Percentiles rank a stretch among this genome's conserved stretches.
These are phyloP conservation scores for Tuber indicum DNA, from an alignment of 495 filamentous ascomycete species.

Conservation along the genomic window DNA sequence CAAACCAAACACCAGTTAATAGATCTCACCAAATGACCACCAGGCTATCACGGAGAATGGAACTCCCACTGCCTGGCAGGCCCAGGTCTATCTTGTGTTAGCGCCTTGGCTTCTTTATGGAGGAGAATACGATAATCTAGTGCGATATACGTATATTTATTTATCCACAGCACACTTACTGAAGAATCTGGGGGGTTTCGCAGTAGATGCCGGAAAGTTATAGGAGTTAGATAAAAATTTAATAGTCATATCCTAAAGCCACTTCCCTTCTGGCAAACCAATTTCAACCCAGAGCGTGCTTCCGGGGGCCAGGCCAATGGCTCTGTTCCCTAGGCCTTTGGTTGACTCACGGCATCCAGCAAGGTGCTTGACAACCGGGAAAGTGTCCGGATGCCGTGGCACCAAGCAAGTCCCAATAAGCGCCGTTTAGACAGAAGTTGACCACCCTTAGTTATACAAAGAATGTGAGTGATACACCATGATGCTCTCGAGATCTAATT, in stretches of 20 bases:
- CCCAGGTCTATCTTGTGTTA: not conserved
- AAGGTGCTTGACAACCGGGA: too few relatives aligned
- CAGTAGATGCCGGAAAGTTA: not conserved
- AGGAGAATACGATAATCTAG: not conserved
- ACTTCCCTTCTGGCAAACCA: not conserved
- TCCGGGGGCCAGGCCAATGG: too few relatives aligned
- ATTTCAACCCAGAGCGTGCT: too few relatives aligned
- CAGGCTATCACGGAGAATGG: not conserved
- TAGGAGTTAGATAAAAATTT: not conserved
- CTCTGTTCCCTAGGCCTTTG: too few relatives aligned
- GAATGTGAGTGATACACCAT: too few relatives aligned
- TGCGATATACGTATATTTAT: not conserved
- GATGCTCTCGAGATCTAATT: too few relatives aligned
- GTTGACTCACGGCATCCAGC: too few relatives aligned
- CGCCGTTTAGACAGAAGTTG: too few relatives aligned
- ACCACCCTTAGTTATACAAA: too few relatives aligned
- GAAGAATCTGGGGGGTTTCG: not conserved
- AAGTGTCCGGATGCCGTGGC: too few relatives aligned
- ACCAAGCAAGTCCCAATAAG: too few relatives aligned
- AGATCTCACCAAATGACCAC: not conserved
- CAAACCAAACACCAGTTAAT: not conserved
- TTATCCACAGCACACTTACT: not conserved
- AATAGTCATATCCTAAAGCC: not conserved
- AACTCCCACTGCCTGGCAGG: not conserved
- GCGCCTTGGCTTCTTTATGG: not conserved